These are phyloP conservation scores for Geotrichum aggregatum DNA, from an alignment of 1,139 yeast genomes.

Conservation along the genomic window DNA sequence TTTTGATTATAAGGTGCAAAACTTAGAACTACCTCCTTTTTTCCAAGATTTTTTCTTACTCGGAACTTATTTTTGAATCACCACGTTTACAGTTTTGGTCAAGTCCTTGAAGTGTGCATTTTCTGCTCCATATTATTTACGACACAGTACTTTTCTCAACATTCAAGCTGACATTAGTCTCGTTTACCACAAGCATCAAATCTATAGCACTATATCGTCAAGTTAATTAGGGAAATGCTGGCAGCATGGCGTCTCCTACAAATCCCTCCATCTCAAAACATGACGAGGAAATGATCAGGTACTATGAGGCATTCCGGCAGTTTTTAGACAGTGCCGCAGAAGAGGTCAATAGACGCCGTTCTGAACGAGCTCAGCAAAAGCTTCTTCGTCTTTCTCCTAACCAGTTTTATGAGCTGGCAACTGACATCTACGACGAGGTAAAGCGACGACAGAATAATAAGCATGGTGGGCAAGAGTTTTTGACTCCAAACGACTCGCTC, in stretches of 20 bases:
- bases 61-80: background rate
- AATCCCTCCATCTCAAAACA: background rate
- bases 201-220: too few species aligned
- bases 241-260: background rate
- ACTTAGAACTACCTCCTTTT: background rate
- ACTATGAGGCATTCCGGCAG: constrained; percentile 16
- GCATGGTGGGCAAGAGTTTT: constrained; percentile 50
- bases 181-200: too few species aligned
- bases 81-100: background rate
- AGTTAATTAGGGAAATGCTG: background rate
- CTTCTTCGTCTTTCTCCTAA: constrained; percentile 68
- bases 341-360: constrained; percentile 19
- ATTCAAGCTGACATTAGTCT: too few species aligned
- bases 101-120: background rate
- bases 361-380: constrained; percentile 77
- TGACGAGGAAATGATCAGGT: constrained; percentile 7
- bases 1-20: background rate
- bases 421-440: constrained; percentile 90
- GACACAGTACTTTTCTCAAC: too few species aligned
- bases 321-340: constrained; percentile 20
- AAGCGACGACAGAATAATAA: constrained; percentile 57
- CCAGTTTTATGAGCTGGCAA: constrained; percentile 85
- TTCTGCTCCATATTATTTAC: too few species aligned
- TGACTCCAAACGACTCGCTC: constrained; percentile 64
- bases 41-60: background rate